A percentile compares a stretch with the other conserved stretches of the same genome.
phyloP scores from a whole-genome alignment of 768 basidiomycete species.

The Lepiota brunneoincarnata region DNA sequence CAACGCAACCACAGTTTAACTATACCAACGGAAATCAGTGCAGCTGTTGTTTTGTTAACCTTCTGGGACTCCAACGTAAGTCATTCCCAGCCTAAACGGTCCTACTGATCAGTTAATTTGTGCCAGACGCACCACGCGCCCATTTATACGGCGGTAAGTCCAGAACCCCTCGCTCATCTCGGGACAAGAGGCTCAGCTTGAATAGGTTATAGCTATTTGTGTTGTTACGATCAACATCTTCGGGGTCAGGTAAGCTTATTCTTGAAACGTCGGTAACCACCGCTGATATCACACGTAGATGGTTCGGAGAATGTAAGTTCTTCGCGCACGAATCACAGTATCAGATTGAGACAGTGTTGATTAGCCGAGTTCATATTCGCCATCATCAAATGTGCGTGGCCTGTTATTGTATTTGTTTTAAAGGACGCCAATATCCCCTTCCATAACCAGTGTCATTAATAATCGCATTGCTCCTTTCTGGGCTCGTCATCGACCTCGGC shows the following conservation, averaged over 20 bases:
- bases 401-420: neutral
- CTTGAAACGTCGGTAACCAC: neutral
- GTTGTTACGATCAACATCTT: slow-evolving; percentile 66
- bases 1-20: slow-evolving; percentile 40
- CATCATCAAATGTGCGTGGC: slow-evolving; percentile 53
- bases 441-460: slow-evolving; percentile 49
- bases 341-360: neutral
- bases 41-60: slow-evolving; percentile 63
- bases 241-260: slow-evolving; percentile 51
- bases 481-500: slow-evolving; percentile 74
- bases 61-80: slow-evolving; percentile 68
- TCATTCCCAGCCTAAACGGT: neutral
- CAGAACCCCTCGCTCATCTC: neutral
- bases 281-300: slow-evolving; percentile 27
- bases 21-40: slow-evolving; percentile 72
- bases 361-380: slow-evolving; percentile 67
- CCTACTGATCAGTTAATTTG: neutral
- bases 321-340: neutral
- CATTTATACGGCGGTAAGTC: slow-evolving; percentile 49
- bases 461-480: slow-evolving; percentile 54
- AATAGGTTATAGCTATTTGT: slow-evolving; percentile 37
- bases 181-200: neutral
- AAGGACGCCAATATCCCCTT: neutral
- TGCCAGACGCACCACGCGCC: slow-evolving; percentile 45
- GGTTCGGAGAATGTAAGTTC: slow-evolving; percentile 60